These are phyloP conservation scores for Penicillium sp. DNA, from an alignment of 2,329 filamentous ascomycete species.

Conservation along the genomic window DNA sequence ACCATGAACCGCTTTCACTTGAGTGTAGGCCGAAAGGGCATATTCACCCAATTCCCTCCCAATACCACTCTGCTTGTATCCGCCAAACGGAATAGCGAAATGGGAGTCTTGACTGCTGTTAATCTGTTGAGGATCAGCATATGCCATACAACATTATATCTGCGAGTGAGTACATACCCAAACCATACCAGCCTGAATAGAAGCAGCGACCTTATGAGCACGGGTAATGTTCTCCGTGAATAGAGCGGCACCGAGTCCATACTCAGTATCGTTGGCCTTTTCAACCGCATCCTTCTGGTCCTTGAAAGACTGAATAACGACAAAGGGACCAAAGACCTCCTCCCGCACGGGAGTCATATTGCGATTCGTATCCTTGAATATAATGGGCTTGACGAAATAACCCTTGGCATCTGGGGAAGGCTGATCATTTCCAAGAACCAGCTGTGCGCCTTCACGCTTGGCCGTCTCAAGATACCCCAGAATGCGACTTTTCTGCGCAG, in stretches of 20 bases:
- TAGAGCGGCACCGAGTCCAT: conserved; percentile 36
- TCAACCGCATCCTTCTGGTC: conserved; percentile 32
- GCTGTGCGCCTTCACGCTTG: conserved; percentile 33
- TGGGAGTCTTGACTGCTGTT: conserved; percentile 11
- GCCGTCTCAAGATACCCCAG: conserved; percentile 21
- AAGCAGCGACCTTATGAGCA: conserved; percentile 33
- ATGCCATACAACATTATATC: neutral
- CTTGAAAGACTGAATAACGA: conserved; percentile 33
- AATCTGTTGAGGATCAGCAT: conserved; percentile 17
- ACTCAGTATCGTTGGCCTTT: conserved; percentile 37
- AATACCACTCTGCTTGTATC: conserved; percentile 55
- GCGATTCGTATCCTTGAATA: conserved; percentile 30
- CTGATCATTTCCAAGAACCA: conserved; percentile 27
- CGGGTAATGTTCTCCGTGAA: conserved; percentile 35
- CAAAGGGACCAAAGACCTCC: conserved; percentile 42
- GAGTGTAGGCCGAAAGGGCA: conserved; percentile 48
- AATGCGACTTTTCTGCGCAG: conserved; percentile 8
- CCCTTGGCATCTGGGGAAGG: conserved; percentile 15
- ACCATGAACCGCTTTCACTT: conserved; percentile 25
- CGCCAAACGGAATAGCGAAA: conserved; percentile 31
- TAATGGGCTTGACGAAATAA: conserved; percentile 12
- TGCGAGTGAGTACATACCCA: conserved; percentile 35
- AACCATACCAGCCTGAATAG: conserved; percentile 38
- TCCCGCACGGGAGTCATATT: conserved; percentile 33
- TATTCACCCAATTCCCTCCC: conserved; percentile 54